Evolutionary conservation across 1,284 basidiomycete species (phyloP).

Genomic region (Anthracocystis walkeri): DNA sequence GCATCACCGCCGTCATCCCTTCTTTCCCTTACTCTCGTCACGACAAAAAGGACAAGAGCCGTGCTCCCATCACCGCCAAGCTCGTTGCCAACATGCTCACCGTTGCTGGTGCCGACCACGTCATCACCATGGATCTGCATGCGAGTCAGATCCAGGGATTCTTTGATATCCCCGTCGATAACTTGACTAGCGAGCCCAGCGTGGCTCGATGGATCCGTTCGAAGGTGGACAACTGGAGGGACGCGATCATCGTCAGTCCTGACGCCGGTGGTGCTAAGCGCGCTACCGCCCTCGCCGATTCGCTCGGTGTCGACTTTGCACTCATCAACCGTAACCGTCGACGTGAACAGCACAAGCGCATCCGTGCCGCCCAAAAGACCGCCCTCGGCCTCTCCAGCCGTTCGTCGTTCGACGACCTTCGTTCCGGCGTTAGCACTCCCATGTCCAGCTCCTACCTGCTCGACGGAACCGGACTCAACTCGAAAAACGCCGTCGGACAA

Average conservation of each 20-base stretch:
- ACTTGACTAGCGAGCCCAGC: constrained; percentile 71
- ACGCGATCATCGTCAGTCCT: constrained; percentile 93
- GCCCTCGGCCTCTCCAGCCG: constrained; percentile 39
- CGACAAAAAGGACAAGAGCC: constrained; percentile 97
- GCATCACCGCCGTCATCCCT: constrained; percentile 98
- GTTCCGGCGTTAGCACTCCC: constrained; percentile 55
- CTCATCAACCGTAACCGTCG: constrained; percentile 87
- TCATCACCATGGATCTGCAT: constrained; percentile 98
- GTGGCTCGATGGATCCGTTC: constrained; percentile 78
- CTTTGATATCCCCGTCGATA: constrained; percentile 99
- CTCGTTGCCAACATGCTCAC: constrained; percentile 97
- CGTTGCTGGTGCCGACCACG: constrained; percentile 96
- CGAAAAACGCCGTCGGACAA: constrained; percentile 20
- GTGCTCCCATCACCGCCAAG: constrained; percentile 98
- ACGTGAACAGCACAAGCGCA: constrained; percentile 62
- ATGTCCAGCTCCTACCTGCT: constrained; percentile 56
- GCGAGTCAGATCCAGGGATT: constrained; percentile 99
- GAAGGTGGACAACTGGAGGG: constrained; percentile 85
- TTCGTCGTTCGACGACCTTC: constrained; percentile 53
- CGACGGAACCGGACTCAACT: constrained; percentile 45
- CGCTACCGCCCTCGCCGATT: constrained; percentile 93
- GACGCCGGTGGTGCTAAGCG: constrained; percentile 98
- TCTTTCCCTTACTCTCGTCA: constrained; percentile 96
- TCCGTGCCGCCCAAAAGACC: constrained; percentile 49
- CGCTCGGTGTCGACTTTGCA: constrained; percentile 94